A percentile compares a stretch with the other conserved stretches of the same genome.
These are phyloP conservation scores for Yamadazyma blattariae DNA, from an alignment of 1,139 yeast genomes.

Conservation along the genomic window DNA sequence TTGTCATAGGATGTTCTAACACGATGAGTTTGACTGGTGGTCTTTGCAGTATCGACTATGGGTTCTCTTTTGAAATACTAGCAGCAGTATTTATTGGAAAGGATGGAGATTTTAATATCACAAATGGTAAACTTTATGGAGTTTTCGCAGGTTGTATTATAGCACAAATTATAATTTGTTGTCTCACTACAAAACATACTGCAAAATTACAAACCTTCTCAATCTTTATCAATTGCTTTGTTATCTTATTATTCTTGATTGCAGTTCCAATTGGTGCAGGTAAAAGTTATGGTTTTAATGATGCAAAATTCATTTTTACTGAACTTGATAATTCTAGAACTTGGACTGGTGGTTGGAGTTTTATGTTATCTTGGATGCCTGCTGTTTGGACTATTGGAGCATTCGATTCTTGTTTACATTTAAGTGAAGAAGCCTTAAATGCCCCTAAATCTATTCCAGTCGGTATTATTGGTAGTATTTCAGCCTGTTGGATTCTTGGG, in stretches of 20 bases:
- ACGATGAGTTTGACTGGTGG: slow-evolving; percentile 37
- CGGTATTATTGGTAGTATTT: slow-evolving; percentile 51
- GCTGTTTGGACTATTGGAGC: slow-evolving; percentile 69
- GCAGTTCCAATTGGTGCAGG: slow-evolving; percentile 61
- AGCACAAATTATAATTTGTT: slow-evolving; percentile 27
- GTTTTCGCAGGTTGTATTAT: slow-evolving; percentile 34
- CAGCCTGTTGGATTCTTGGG: slow-evolving; percentile 61
- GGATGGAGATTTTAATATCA: slow-evolving; percentile 31
- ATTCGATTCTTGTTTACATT: slow-evolving; percentile 70
- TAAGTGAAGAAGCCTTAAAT: slow-evolving; percentile 68
- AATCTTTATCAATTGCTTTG: slow-evolving; percentile 51
- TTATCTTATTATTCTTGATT: slow-evolving; percentile 58
- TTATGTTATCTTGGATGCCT: slow-evolving; percentile 59
- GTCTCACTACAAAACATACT: slow-evolving; percentile 38
- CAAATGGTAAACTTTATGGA: slow-evolving; percentile 32
- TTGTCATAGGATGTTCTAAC: slow-evolving; percentile 45
- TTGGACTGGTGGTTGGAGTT: slow-evolving; percentile 71
- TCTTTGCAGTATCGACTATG: slow-evolving; percentile 37
- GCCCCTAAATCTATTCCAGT: slow-evolving; percentile 67
- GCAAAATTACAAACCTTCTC: slow-evolving; percentile 62
- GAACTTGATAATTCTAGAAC: slow-evolving; percentile 50
- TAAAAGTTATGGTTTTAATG: slow-evolving; percentile 29
- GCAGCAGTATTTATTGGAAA: slow-evolving; percentile 30
- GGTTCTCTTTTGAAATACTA: slow-evolving; percentile 34
- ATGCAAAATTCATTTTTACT: slow-evolving; percentile 50